phyloP scores from a whole-genome alignment of 208 protist species.

The Leishmania guyanensis region DNA sequence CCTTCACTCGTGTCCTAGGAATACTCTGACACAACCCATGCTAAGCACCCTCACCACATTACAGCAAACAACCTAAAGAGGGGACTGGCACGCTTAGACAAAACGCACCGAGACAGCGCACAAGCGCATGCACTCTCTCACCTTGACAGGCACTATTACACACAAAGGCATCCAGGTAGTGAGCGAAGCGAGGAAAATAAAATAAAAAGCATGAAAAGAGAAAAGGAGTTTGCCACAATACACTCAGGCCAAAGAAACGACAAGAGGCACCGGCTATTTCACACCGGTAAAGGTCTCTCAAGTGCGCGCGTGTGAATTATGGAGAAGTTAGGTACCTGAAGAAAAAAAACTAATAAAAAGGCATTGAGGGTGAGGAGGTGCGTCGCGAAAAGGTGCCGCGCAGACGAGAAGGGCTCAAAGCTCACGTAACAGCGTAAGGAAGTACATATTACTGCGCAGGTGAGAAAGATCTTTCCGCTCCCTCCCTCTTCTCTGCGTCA shows the following conservation, averaged over 20 bases:
- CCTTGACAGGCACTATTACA: background rate
- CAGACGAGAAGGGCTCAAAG: background rate
- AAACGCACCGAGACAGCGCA: background rate
- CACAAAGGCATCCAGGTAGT: background rate
- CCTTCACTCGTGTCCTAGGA: background rate
- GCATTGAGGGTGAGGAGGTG: no score
- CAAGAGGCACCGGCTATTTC: background rate
- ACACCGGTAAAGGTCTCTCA: background rate
- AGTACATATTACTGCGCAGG: background rate
- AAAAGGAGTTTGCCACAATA: no score
- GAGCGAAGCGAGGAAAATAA: background rate
- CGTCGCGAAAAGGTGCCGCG: background rate
- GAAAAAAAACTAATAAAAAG: background rate
- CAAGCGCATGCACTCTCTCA: background rate
- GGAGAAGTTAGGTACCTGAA: background rate
- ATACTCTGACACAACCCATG: background rate
- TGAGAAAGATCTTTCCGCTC: background rate
- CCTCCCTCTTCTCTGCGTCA: background rate
- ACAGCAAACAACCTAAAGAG: background rate
- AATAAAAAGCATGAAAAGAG: background rate
- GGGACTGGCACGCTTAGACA: background rate
- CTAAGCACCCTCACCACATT: background rate
- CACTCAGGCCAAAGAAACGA: background rate
- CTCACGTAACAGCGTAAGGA: background rate
- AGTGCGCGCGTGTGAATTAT: background rate